Evolutionary conservation across 805 yeast genomes (phyloP), one percentile per base, ranked within the genome.

Genomic region (Starmerella powellii): DNA sequence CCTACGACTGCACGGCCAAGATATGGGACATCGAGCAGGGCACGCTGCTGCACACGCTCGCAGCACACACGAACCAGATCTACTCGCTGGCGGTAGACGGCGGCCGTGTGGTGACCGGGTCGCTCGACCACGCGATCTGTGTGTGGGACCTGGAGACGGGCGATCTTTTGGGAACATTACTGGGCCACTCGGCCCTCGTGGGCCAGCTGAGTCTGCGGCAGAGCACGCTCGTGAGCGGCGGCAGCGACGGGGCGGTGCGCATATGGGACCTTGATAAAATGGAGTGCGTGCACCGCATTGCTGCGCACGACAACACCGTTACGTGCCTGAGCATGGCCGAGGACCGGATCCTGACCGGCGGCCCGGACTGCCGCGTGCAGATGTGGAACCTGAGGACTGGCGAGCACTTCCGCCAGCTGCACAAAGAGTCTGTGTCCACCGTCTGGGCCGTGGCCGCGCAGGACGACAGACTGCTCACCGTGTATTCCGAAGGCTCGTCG

Each of bases 141-240:
- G 86, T 88, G 34, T 88, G 97, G 97, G 94, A 85, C 63, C 78
- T 94, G 3, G 72, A 78, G 29, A 80, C 94, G 16, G 97, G 97
- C 55, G 73, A 73, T 49, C 80, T 94, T 60, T 57, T 83, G 12
- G 74, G 77, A 37, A 73, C 79, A 3, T 80, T 86, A 59, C 67
- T 65, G 47, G 88, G 88, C 6, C 98, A 91, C 60, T 82, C 91
- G 30, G 95, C 93, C 57, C 91, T 86, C 58, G 94, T 91, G 4
- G 96, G 97, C 0, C 70, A 88, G 34, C 64, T 88, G 26, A 82
- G 81, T 40, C 67, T 87, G 24, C 73, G 82, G 0, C 79, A 80
- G 34, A 72, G 76, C 38, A 78, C 72, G 11, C 64, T 87, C 32
- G 76, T 85, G 1, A 78, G 94, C 0, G 97, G 96, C 0, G 95